Conservation (phyloP, 140 eudicot species). For the Cichorium intybus region DNA sequence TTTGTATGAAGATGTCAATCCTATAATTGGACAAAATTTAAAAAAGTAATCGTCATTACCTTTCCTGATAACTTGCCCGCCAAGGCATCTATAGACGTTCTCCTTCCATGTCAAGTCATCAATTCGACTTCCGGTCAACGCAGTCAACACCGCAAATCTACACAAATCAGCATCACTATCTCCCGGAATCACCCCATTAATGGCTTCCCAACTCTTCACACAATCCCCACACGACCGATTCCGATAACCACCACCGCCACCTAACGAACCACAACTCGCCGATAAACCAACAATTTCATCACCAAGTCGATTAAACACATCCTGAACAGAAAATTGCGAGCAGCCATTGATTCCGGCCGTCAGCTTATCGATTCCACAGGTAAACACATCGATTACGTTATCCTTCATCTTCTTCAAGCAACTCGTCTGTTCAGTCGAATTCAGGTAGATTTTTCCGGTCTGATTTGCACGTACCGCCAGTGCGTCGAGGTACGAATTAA, state of each 20-base stretch:
- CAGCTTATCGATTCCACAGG: conserved; percentile 48
- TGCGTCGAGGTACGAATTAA: conserved; percentile 37
- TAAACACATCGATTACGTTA: conserved; percentile 22
- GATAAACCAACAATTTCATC: conserved; percentile 24
- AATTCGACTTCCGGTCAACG: conserved; percentile 30
- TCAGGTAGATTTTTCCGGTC: conserved; percentile 40
- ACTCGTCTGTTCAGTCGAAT: conserved; percentile 33
- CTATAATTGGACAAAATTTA: too few relatives aligned
- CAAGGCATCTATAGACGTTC: conserved; percentile 35
- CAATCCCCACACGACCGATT: conserved; percentile 32
- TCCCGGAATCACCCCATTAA: conserved; percentile 19
- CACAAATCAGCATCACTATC: conserved; percentile 33
- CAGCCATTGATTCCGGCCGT: conserved; percentile 37
- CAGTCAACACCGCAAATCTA: conserved; percentile 45
- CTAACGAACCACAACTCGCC: conserved; percentile 16
- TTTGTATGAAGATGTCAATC: too few relatives aligned
- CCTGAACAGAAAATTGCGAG: conserved; percentile 32
- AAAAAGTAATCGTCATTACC: too few relatives aligned
- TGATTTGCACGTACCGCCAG: conserved; percentile 40
- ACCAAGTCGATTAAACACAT: conserved; percentile 26
- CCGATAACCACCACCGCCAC: conserved; percentile 15
- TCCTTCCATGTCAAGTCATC: conserved; percentile 28
- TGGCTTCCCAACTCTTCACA: conserved; percentile 37
- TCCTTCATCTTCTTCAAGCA: conserved; percentile 33
- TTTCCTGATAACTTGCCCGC: conserved; percentile 15